phyloP scores from a whole-genome alignment of 1,139 yeast genomes.

The Saccharomyces uvarum region DNA sequence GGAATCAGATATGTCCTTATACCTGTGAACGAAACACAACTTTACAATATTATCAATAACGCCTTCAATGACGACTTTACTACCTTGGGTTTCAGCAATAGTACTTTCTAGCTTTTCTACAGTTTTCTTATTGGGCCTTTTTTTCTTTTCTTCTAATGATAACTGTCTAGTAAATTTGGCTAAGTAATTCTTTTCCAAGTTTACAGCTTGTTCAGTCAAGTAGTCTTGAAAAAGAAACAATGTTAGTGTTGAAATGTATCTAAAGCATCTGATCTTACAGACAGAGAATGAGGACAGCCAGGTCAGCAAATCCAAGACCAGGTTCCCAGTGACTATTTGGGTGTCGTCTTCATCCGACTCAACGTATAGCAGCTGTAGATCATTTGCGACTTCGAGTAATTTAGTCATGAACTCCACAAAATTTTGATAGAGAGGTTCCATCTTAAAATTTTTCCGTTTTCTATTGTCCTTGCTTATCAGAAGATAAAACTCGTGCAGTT shows the following conservation, averaged over 20 bases:
- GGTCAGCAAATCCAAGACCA: slow-evolving; percentile 54
- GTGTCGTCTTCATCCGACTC: slow-evolving; percentile 31
- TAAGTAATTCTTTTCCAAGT: slow-evolving; percentile 36
- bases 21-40: slow-evolving; percentile 65
- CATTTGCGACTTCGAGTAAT: slow-evolving; percentile 49
- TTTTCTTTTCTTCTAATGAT: slow-evolving; percentile 32
- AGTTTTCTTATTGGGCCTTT: slow-evolving; percentile 34
- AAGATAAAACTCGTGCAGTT: slow-evolving; percentile 65
- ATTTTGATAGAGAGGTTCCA: slow-evolving; percentile 41
- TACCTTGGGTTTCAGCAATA: slow-evolving; percentile 43
- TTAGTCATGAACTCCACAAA: slow-evolving; percentile 49
- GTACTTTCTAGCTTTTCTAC: slow-evolving; percentile 42
- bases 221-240: slow-evolving; percentile 54
- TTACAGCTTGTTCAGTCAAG: slow-evolving; percentile 46
- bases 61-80: slow-evolving; percentile 46
- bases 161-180: slow-evolving; percentile 34
- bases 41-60: slow-evolving; percentile 60
- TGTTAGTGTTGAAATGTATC: slow-evolving; percentile 59
- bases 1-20: slow-evolving; percentile 68
- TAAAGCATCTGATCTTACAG: slow-evolving; percentile 60
- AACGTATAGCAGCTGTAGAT: slow-evolving; percentile 53
- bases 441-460: slow-evolving; percentile 37
- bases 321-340: slow-evolving; percentile 29
- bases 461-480: slow-evolving; percentile 41
- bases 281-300: slow-evolving; percentile 75